A percentile compares a stretch with the other conserved stretches of the same genome.
Conservation (phyloP, 1,284 basidiomycete species). For the Mycosarcoma maydis region DNA sequence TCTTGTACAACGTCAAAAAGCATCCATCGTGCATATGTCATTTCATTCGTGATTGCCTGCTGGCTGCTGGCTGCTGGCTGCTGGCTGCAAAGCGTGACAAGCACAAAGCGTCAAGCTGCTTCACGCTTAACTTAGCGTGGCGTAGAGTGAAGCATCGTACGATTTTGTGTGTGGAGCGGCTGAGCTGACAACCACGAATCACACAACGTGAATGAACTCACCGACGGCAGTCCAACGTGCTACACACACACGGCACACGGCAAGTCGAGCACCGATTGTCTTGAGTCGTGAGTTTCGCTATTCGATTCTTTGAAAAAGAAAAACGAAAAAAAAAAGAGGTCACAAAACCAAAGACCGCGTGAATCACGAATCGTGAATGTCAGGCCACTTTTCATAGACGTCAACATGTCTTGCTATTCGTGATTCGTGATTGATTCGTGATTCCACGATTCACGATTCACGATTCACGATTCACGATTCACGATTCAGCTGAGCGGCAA, state of each 20-base stretch:
- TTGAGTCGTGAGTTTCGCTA: slow-evolving; percentile 2
- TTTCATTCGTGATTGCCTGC: too few species aligned
- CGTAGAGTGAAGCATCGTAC: slow-evolving; percentile 18
- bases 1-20: too few species aligned
- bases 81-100: neutral
- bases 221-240: too few species aligned
- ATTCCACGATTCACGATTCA: neutral
- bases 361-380: neutral
- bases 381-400: slow-evolving; percentile 9
- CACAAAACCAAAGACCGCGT: neutral
- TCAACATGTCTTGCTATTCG: neutral
- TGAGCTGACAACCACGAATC: neutral
- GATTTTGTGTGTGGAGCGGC: slow-evolving; percentile 22
- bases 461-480: too few species aligned
- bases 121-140: too few species aligned
- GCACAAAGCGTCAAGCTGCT: too few species aligned
- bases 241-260: too few species aligned
- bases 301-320: neutral
- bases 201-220: too few species aligned
- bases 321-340: neutral
- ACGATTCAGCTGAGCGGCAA: too few species aligned
- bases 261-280: neutral
- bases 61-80: neutral
- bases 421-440: neutral
- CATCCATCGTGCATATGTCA: too few species aligned